phyloP scores from a whole-genome alignment of 495 filamentous ascomycete species.

The Penicillium waksmanii region DNA sequence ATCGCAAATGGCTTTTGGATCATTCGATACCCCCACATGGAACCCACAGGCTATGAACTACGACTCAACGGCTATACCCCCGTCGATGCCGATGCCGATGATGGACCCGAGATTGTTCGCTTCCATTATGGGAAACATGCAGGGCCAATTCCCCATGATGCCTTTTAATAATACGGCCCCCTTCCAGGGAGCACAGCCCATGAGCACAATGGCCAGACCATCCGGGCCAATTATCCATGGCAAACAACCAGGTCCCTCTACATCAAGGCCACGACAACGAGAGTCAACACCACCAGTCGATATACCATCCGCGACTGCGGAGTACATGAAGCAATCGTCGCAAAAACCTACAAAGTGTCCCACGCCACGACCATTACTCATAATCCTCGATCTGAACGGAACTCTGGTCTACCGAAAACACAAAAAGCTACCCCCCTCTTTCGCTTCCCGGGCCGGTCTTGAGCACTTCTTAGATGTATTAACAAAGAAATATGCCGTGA shows the following conservation, averaged over 20 bases:
- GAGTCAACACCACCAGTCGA: slow-evolving; percentile 24
- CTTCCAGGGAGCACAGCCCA: slow-evolving; percentile 12
- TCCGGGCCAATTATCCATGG: neutral
- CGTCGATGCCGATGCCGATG: slow-evolving; percentile 13
- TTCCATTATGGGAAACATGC: slow-evolving; percentile 7
- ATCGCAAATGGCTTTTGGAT: slow-evolving; percentile 15
- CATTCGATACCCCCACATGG: slow-evolving; percentile 24
- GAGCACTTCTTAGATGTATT: slow-evolving; percentile 67
- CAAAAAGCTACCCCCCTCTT: slow-evolving; percentile 49
- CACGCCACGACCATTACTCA: slow-evolving; percentile 58
- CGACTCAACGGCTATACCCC: neutral
- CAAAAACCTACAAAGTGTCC: slow-evolving; percentile 27
- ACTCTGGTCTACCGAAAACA: slow-evolving; percentile 75
- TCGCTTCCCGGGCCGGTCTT: slow-evolving; percentile 64
- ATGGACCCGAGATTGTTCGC: slow-evolving; percentile 11
- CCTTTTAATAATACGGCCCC: slow-evolving; percentile 15
- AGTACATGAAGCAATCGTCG: slow-evolving; percentile 51
- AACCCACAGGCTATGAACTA: slow-evolving; percentile 15
- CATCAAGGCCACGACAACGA: neutral
- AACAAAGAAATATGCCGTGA: slow-evolving; percentile 69
- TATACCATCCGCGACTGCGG: slow-evolving; percentile 36
- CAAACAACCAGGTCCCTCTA: neutral
- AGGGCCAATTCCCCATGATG: slow-evolving; percentile 12
- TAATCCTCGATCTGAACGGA: slow-evolving; percentile 93
- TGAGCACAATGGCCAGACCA: slow-evolving; percentile 25